These are phyloP conservation scores for Lasiosphaeria ovina DNA, from an alignment of 495 filamentous ascomycete species.

Conservation along the genomic window DNA sequence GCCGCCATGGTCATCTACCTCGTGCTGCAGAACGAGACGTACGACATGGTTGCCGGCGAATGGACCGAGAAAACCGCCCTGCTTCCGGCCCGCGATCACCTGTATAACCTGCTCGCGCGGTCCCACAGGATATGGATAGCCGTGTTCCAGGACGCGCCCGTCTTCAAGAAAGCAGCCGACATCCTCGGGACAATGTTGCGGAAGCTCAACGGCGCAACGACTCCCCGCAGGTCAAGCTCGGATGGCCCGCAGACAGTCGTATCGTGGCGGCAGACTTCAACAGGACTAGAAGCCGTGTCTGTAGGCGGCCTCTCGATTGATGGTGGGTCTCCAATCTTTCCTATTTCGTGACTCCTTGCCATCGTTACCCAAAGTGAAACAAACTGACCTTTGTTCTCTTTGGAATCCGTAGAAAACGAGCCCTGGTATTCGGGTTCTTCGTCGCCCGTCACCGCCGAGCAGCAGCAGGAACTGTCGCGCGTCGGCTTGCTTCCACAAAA, in stretches of 20 bases:
- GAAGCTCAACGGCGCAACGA: slow-evolving; percentile 10
- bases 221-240: background rate
- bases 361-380: background rate
- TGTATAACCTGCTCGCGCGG: slow-evolving; percentile 26
- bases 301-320: slow-evolving; percentile 5
- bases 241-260: too few species aligned
- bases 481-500: slow-evolving; percentile 7
- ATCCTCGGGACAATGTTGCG: slow-evolving; percentile 24
- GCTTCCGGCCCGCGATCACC: slow-evolving; percentile 25
- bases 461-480: background rate
- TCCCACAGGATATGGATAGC: slow-evolving; percentile 35
- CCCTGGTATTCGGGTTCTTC: background rate
- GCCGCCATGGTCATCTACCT: slow-evolving; percentile 48
- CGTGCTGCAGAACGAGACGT: slow-evolving; percentile 35
- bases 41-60: slow-evolving; percentile 24
- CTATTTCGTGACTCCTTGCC: background rate
- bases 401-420: background rate
- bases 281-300: background rate
- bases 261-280: background rate
- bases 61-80: slow-evolving; percentile 24
- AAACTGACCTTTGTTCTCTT: background rate
- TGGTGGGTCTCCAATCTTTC: background rate
- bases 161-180: slow-evolving; percentile 24
- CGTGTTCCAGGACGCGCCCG: slow-evolving; percentile 14
- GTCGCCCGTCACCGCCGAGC: background rate